phyloP scores from a whole-genome alignment of 2,329 filamentous ascomycete genomes.

The Fusarium clavum region DNA sequence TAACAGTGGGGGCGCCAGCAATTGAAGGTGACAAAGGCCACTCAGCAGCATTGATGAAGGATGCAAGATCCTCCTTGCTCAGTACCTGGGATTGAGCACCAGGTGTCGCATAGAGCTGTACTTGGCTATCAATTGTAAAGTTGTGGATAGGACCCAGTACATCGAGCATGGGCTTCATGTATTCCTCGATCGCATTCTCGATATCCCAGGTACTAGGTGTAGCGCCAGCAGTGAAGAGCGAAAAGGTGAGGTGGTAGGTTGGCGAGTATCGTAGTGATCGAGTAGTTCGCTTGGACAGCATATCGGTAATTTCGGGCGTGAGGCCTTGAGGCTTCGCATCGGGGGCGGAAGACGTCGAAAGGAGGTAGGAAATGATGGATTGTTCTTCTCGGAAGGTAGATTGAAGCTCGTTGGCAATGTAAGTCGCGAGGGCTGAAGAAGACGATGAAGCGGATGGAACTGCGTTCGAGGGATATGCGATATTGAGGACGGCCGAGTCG shows the following conservation, averaged over 20 bases:
- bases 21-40: conserved; percentile 97
- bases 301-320: conserved; percentile 64
- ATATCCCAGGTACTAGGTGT: conserved; percentile 92
- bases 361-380: conserved; percentile 80
- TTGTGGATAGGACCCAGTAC: conserved; percentile 87
- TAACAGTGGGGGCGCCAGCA: conserved; percentile 90
- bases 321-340: conserved; percentile 60
- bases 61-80: conserved; percentile 86
- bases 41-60: conserved; percentile 97
- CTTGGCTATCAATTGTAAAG: conserved; percentile 95
- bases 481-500: conserved; percentile 77
- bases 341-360: conserved; percentile 66
- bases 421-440: conserved; percentile 79
- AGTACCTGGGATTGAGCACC: conserved; percentile 74
- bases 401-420: conserved; percentile 81
- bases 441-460: conserved; percentile 74
- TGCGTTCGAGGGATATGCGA: conserved; percentile 79
- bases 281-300: conserved; percentile 77
- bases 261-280: conserved; percentile 90
- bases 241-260: conserved; percentile 96
- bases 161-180: conserved; percentile 83
- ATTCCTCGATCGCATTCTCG: conserved; percentile 80
- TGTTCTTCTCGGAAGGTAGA: conserved; percentile 89
- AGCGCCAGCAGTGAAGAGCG: conserved; percentile 85
- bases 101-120: conserved; percentile 88